Base-by-base conservation (phyloP, 169 alveolate genomes). In the Plasmodium vivax region DNA sequence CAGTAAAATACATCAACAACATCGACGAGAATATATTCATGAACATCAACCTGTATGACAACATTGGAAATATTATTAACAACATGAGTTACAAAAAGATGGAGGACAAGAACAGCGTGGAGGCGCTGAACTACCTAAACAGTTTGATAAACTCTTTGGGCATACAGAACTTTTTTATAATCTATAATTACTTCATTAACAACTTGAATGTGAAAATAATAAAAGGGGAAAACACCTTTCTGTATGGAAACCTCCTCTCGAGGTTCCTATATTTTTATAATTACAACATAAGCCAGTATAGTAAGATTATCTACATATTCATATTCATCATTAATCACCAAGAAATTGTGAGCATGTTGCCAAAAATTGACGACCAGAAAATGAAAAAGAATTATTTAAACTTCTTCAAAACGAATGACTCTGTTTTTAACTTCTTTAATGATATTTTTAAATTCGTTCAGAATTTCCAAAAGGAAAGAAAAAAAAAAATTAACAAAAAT, bases 391-490 rank as follows among this genome's bases (percentile, higher is more conserved):
- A 92, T 51, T 92, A 92, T 82, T 92, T 92, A 41, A 92, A 92
- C 62, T 92, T 92, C 75, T 92, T 92, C 84, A 92, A 92, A 82
- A 23, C 95, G 23, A 92, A 92, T 92, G 95, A 92, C 83, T 68
- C 95, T 47, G 56, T 92, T 41, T 92, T 92, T 92, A 92, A 68
- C 41, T 92, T 92, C 41, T 92, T 92, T 45, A 92, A 92, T 72
- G 95, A 92, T 79, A 82, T 92, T 47, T 92, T 82, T 79, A 92
- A 92, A 92, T 92, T 92, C 62, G 95, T 92, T n/a, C 95, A 92
- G 58, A 45, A 82, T n/a, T 68, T 82, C 32, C 95, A 92, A 92
- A 92, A 73, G 41, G 95, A 92, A 47, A 92, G 83, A 83, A 79
- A 92, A 30, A 82, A 71, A 82, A 82, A 45, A 71, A 92, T 92